phyloP scores from a whole-genome alignment of 1,284 basidiomycete species.

The Leccinum pseudoinsigne region DNA sequence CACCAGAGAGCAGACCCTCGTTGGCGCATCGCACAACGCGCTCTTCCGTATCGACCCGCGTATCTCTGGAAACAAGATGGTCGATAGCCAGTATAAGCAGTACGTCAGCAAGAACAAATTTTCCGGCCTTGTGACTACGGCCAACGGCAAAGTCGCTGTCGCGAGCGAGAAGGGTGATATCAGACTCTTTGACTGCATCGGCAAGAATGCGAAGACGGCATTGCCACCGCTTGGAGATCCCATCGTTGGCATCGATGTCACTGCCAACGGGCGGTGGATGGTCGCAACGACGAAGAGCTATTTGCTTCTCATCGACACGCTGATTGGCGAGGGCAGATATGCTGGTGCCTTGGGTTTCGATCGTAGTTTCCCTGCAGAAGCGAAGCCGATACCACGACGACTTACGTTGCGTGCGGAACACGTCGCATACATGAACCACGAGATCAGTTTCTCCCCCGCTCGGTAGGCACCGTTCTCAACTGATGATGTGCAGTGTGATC shows the following conservation, averaged over 20 bases:
- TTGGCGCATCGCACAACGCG: constrained; percentile 92
- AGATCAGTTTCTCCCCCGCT: constrained; percentile 90
- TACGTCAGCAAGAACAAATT: constrained; percentile 97
- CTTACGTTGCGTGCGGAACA: constrained; percentile 92
- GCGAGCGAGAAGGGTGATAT: constrained; percentile 98
- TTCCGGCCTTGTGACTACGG: constrained; percentile 90
- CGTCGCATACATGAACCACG: constrained; percentile 92
- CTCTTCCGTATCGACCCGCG: constrained; percentile 98
- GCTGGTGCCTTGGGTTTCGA: constrained; percentile 91
- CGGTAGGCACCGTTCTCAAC: constrained; percentile 48
- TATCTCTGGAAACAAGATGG: constrained; percentile 87
- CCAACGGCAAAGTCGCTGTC: constrained; percentile 85
- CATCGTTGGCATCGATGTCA: constrained; percentile 94
- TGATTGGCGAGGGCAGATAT: constrained; percentile 91
- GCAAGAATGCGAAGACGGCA: constrained; percentile 99
- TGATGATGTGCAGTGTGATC: background rate
- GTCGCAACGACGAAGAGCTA: constrained; percentile 97
- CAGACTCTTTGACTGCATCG: constrained; percentile 92
- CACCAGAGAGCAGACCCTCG: constrained; percentile 90
- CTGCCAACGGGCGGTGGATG: constrained; percentile 92
- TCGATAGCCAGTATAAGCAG: constrained; percentile 95
- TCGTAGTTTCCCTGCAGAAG: constrained; percentile 90
- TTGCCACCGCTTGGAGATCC: constrained; percentile 94
- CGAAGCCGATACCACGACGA: constrained; percentile 90
- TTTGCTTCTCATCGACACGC: constrained; percentile 91